Evolutionary conservation across 495 filamentous ascomycete species (phyloP).

Genomic region (Hypomontagnella monticulosa): DNA sequence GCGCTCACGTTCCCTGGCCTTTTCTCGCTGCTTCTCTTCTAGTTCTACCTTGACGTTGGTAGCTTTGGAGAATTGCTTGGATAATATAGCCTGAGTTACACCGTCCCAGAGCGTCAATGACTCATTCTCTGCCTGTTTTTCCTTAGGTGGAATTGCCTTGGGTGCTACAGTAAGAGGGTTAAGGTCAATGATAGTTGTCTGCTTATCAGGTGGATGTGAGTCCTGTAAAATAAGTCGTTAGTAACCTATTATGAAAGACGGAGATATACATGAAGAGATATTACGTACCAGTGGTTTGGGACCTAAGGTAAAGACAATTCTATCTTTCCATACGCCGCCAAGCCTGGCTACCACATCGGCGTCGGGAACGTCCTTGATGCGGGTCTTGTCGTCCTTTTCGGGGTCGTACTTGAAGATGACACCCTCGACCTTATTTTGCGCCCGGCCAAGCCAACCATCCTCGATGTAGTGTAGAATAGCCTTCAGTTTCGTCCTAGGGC

Average conservation of each 20-base stretch:
- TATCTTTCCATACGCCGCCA: conserved; percentile 81
- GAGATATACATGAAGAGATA: background rate
- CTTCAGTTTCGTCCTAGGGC: conserved; percentile 86
- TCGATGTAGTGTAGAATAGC: conserved; percentile 91
- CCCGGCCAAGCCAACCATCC: conserved; percentile 91
- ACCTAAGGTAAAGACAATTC: conserved; percentile 62
- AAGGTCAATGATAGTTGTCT: conserved; percentile 82
- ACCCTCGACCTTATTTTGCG: conserved; percentile 90
- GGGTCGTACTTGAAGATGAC: conserved; percentile 90
- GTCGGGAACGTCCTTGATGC: conserved; percentile 84
- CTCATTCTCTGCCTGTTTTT: conserved; percentile 86
- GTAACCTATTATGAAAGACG: background rate
- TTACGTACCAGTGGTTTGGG: conserved; percentile 61
- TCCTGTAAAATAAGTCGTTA: conserved; percentile 41
- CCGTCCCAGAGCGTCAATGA: conserved; percentile 86
- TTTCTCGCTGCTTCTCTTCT: conserved; percentile 87
- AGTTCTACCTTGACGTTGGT: conserved; percentile 89
- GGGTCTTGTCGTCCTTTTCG: conserved; percentile 76
- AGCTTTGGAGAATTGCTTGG: conserved; percentile 84
- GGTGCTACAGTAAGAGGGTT: conserved; percentile 77
- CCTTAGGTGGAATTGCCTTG: conserved; percentile 79
- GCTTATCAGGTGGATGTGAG: conserved; percentile 64
- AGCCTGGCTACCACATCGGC: conserved; percentile 85
- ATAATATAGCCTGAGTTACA: conserved; percentile 86
- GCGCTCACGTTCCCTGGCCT: conserved; percentile 78